These are phyloP conservation scores for Pugionium dolabratum DNA, from an alignment of 345 rosid species.

Conservation along the genomic window DNA sequence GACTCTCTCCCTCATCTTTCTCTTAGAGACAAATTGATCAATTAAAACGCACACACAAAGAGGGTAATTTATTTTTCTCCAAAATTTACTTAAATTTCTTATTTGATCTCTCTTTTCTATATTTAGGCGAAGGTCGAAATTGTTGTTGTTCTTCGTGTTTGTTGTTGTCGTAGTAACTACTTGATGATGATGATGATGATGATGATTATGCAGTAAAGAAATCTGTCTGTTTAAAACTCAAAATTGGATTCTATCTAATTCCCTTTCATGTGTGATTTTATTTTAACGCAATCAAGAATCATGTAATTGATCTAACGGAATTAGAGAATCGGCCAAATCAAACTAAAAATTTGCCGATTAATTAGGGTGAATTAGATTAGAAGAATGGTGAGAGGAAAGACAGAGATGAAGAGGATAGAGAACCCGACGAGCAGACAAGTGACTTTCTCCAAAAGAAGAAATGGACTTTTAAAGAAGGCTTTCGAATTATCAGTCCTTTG, in stretches of 20 bases:
- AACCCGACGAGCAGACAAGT: slow-evolving; percentile 87
- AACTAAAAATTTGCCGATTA: not conserved
- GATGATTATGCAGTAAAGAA: not conserved
- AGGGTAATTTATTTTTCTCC: slow-evolving; percentile 36
- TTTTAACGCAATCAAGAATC: slow-evolving; percentile 12
- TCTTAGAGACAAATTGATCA: slow-evolving; percentile 22
- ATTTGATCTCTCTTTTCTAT: slow-evolving; percentile 16
- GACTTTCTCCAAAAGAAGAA: slow-evolving; percentile 85
- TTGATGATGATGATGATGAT: too few relatives aligned
- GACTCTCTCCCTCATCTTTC: slow-evolving; percentile 10
- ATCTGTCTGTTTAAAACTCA: not conserved
- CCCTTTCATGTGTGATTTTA: not conserved
- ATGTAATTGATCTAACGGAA: slow-evolving; percentile 1
- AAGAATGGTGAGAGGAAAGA: slow-evolving; percentile 80
- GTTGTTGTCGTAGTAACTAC: not conserved
- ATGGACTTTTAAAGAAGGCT: slow-evolving; percentile 78
- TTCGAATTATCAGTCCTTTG: slow-evolving; percentile 85
- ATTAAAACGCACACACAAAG: slow-evolving; percentile 10
- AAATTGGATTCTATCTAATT: not conserved
- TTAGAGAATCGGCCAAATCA: not conserved
- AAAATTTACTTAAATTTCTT: slow-evolving; percentile 26
- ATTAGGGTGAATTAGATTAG: slow-evolving; percentile 11
- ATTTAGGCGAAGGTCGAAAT: slow-evolving; percentile 29
- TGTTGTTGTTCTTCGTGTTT: slow-evolving; percentile 21
- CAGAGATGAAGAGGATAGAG: slow-evolving; percentile 91